Percentiles rank a stretch among this genome's conserved stretches.
Conservation (phyloP, 2,329 filamentous ascomycete species). For the Colletotrichum sp. region DNA sequence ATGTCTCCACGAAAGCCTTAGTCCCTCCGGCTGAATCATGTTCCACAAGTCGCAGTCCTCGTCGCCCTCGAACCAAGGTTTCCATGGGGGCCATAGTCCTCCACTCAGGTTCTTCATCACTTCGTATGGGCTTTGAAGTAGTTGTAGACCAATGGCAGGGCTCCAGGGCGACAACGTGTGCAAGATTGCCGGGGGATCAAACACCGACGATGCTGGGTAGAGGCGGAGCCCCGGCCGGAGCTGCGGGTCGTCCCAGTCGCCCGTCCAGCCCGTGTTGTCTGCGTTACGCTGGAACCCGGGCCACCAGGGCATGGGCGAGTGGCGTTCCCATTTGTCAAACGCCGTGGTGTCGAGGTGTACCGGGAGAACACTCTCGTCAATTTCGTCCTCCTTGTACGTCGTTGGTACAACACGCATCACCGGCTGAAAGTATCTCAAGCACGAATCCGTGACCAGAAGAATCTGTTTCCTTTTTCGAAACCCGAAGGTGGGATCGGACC, state of each 20-base stretch:
- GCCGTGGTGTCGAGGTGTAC: background rate
- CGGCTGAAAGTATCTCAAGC: background rate
- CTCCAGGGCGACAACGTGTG: background rate
- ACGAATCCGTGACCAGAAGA: background rate
- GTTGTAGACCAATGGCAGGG: background rate
- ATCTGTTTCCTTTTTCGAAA: background rate
- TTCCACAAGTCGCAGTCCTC: background rate
- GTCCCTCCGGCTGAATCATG: background rate
- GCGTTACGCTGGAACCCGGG: background rate
- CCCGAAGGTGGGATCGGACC: background rate
- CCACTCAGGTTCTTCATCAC: background rate
- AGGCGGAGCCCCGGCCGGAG: background rate
- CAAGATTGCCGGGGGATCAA: background rate
- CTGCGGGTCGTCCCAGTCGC: background rate
- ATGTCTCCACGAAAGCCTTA: background rate
- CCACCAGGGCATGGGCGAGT: constrained; percentile 13
- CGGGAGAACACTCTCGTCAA: background rate
- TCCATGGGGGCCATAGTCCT: background rate
- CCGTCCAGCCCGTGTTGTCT: background rate
- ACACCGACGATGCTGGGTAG: background rate
- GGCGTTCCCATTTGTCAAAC: constrained; percentile 1
- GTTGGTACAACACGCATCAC: background rate
- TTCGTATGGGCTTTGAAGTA: background rate
- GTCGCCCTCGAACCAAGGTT: background rate
- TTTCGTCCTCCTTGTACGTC: background rate